Percentiles rank a stretch among this genome's conserved stretches.
Conservation (phyloP, 2,329 filamentous ascomycete species). For the Alternaria arborescens region DNA sequence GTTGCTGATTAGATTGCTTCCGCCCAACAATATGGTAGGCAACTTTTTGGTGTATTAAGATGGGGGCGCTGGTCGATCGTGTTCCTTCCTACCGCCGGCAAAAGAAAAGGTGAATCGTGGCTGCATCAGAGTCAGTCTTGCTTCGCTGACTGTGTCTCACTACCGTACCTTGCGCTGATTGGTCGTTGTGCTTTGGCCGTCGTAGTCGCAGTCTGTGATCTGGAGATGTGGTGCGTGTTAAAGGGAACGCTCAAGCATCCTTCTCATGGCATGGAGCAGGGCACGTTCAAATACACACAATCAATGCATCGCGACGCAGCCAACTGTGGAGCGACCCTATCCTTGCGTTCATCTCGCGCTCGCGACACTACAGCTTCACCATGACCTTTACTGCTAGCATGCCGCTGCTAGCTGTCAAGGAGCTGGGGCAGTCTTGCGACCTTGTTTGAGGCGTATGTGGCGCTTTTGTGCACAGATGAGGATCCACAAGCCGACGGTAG, state of each 20-base stretch:
- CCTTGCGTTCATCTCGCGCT: conserved; percentile 42
- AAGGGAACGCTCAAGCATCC: conserved; percentile 28
- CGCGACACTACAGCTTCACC: conserved; percentile 39
- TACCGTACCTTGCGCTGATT: conserved; percentile 21
- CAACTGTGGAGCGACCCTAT: conserved; percentile 40
- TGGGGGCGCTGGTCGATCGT: conserved; percentile 15
- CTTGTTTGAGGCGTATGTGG: conserved; percentile 45
- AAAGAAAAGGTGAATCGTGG: conserved; percentile 29
- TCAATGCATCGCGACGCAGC: conserved; percentile 38
- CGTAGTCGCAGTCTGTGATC: conserved; percentile 26
- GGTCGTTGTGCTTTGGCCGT: not conserved
- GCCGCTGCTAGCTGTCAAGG: conserved; percentile 38
- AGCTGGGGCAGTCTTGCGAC: conserved; percentile 44
- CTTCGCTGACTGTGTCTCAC: conserved; percentile 39
- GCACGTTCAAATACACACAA: conserved; percentile 45
- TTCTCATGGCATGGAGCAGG: conserved; percentile 32
- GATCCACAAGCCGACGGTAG: conserved; percentile 28
- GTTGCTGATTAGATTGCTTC: conserved; percentile 21
- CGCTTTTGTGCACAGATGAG: conserved; percentile 39
- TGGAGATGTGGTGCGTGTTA: conserved; percentile 30
- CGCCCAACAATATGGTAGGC: conserved; percentile 19
- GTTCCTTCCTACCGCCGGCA: conserved; percentile 23
- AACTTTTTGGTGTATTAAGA: conserved; percentile 4
- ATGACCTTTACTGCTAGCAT: conserved; percentile 37
- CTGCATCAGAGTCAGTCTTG: conserved; percentile 26